Conservation (phyloP, 1,139 yeast genomes). For the Wickerhamomyces sp. region DNA sequence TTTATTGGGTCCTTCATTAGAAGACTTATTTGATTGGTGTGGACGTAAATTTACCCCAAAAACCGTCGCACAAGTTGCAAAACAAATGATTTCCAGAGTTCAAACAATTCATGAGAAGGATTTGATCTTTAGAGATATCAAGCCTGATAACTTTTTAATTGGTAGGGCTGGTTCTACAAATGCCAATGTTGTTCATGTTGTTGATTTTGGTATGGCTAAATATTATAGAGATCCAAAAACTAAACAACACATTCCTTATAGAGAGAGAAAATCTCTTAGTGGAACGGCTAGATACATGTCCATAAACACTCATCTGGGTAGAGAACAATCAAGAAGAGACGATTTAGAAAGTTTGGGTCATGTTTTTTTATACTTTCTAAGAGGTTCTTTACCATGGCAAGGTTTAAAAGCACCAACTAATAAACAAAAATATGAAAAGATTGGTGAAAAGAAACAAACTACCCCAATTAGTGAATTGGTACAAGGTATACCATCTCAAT, state of each 20-base stretch:
- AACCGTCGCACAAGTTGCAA: constrained; percentile 70
- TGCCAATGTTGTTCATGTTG: constrained; percentile 82
- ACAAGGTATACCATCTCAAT: constrained; percentile 64
- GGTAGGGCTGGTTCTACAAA: constrained; percentile 62
- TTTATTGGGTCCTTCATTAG: constrained; percentile 69
- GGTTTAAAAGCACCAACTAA: constrained; percentile 88
- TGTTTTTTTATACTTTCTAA: constrained; percentile 87
- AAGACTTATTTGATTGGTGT: constrained; percentile 81
- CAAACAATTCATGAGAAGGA: constrained; percentile 66
- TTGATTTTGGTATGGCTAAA: constrained; percentile 96
- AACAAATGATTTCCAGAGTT: constrained; percentile 67
- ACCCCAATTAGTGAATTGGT: constrained; percentile 68
- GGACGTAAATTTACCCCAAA: constrained; percentile 63
- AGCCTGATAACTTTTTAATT: constrained; percentile 71
- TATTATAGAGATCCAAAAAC: constrained; percentile 95
- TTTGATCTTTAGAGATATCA: constrained; percentile 69
- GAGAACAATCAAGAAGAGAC: constrained; percentile 95
- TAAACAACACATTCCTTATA: constrained; percentile 90
- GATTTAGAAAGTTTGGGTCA: constrained; percentile 95
- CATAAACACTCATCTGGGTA: constrained; percentile 93
- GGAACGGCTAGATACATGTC: constrained; percentile 99
- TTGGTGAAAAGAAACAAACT: constrained; percentile 71
- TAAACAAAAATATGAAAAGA: constrained; percentile 76
- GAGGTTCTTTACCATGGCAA: constrained; percentile 98
- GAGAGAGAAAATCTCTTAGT: constrained; percentile 92